Base-by-base conservation (phyloP, 176 grass and related monocot species). In the Rhynchospora pubera region DNA sequence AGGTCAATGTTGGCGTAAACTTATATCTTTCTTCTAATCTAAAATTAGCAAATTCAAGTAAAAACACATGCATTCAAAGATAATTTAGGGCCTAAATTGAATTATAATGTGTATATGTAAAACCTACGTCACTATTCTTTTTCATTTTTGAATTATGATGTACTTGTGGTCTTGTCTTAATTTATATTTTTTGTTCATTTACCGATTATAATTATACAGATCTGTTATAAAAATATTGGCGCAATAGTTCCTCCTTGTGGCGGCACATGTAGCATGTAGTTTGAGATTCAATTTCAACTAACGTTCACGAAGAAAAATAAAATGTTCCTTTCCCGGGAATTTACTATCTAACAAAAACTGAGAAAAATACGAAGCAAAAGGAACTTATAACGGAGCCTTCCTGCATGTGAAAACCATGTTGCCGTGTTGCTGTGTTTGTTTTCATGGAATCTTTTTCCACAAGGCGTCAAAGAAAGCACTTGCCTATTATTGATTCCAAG, bases 391-490 rank as follows among this genome's bases (percentile, higher is more conserved):
- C 30, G 0, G 14, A 67, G 32, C 64, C 43, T 23, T 72, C 43
- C 43, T 47, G 68, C 68, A 76, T 76, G 72, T 76, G 72, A 30
- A 76, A 76, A 53, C 5, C 46, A 76, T 76, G 72, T 76, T 75
- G 21, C 72, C 48, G 30, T 26, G 72, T 26, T 53, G 23, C 51
- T 74, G 11, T 9, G 48, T 51, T 11, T 55, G 72, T 55, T 75
- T 76, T 32, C 13, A 55, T 55, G 72, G 72, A 76, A 76, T 76
- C 72, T 32, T 26, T 12, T 55, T 55, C 22, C 4, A 21, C 26
- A 48, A 23, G 26, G 62, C 10, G 62, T 6, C 30, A 65, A 65
- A 65, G 3, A 26, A 47, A 12, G 4, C 39, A 69, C 10, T 69
- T 58, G 7, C 56, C 56, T 19, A 58, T 57, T 44, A 44, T 69